A percentile compares a stretch with the other conserved stretches of the same genome.
Conservation (phyloP, 306 rosid genomes). For the Crotalaria pallida region DNA sequence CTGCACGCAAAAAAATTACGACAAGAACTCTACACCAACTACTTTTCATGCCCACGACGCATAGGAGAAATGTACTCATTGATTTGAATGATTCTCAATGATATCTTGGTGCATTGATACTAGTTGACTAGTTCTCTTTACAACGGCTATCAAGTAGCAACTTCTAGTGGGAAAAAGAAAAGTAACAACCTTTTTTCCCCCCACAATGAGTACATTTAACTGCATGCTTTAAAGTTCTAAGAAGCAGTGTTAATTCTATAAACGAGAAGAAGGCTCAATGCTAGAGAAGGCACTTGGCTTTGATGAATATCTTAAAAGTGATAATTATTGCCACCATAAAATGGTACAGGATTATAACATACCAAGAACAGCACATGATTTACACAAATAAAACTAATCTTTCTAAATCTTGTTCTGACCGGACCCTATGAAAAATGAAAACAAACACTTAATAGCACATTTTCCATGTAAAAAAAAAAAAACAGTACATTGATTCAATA, state of each 20-base stretch:
- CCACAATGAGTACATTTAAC: background rate
- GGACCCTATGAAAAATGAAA: conserved; percentile 4
- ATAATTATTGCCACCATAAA: background rate
- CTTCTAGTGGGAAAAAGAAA: background rate
- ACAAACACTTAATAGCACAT: conserved; percentile 2
- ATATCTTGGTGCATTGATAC: background rate
- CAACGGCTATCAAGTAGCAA: background rate
- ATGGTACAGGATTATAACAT: conserved; percentile 8
- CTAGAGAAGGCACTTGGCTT: background rate
- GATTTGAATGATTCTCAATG: no score
- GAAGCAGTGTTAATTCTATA: background rate
- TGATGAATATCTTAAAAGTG: background rate
- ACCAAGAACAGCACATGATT: conserved; percentile 19
- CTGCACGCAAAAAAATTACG: no score
- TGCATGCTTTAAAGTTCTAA: background rate
- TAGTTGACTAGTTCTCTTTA: background rate
- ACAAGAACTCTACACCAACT: no score
- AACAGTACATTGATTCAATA: background rate
- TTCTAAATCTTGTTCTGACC: conserved; percentile 10
- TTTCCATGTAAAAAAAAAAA: background rate
- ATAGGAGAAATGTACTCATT: no score
- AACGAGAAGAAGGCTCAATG: background rate
- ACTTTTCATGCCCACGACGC: no score
- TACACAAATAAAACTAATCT: conserved; percentile 19
- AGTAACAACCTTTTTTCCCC: no score